Evolutionary conservation across 345 rosid genomes (phyloP), one percentile per base, ranked within the genome.

Genomic region (Murraya paniculata): DNA sequence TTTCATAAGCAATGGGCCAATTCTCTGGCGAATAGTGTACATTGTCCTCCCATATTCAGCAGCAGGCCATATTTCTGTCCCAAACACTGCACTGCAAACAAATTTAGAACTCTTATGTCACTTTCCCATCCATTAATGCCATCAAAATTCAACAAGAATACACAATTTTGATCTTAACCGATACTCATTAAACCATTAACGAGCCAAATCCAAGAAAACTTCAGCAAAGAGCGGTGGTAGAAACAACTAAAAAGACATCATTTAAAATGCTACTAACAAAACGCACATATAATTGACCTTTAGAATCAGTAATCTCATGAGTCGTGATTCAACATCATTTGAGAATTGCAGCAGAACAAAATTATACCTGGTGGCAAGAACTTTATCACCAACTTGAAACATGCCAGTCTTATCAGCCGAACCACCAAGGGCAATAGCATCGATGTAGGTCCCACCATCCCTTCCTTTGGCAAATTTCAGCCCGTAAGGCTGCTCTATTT

Each of bases 31-130:
- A 41, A 96, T 92, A 65, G 99, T 92, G 83, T 96, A 94, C 98
- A 96, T 96, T 69, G 99, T 96, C 86, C 97, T 88, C 56, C 99
- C 98, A 80, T 96, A 96, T 76, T 94, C 98, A 22, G 98, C 98
- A 16, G 99, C 97, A 73, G 99, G 98, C 99, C 98, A 96, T 60
- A 96, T 91, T 85, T 96, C 98, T 27, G 95, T 90, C 83, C 99
- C 99, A 75, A 96, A 96, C 81, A 96, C 95, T 80, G 99, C 99
- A 92, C 99, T 94, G 98, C 87, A 86, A 83, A 82, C 84, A 64
- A 33, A 78, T 77, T 87, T 82, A 71, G 53, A 73, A 58, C 39
- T 58, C 56, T 72, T 53, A 73, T 36, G 71, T 89, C 87, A 81
- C 71, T 68, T 67, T 13, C 50, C 50, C 50, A 45, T 45, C 50